A percentile compares a stretch with the other conserved stretches of the same genome.
phyloP scores from a whole-genome alignment of 805 yeast genomes.

The Isabelozyma pseudorhagii region DNA sequence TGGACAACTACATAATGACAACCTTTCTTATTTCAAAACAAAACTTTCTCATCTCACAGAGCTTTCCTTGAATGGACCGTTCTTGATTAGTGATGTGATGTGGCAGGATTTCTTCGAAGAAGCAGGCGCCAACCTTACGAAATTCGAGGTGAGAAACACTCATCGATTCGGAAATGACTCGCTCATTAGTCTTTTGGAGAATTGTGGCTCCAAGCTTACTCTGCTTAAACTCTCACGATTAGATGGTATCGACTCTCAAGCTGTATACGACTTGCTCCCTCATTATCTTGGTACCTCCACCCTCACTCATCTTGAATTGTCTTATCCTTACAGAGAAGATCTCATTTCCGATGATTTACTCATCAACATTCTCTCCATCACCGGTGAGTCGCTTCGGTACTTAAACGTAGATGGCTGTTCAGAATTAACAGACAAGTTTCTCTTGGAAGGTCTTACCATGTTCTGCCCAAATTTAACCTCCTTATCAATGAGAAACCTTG shows the following conservation, averaged over 20 bases:
- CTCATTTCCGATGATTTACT: constrained; percentile 67
- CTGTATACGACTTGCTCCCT: constrained; percentile 62
- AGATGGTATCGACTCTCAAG: constrained; percentile 63
- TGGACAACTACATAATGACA: constrained; percentile 83
- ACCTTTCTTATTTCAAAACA: constrained; percentile 57
- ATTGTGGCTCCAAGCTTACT: constrained; percentile 52
- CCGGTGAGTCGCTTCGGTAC: constrained; percentile 58
- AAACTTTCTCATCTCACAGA: constrained; percentile 55
- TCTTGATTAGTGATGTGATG: constrained; percentile 66
- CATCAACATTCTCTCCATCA: constrained; percentile 53
- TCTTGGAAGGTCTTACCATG: constrained; percentile 54
- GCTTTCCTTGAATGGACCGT: constrained; percentile 83
- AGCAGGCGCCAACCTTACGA: constrained; percentile 51
- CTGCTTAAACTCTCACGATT: constrained; percentile 61
- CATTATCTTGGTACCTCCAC: constrained; percentile 47
- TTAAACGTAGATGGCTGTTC: constrained; percentile 73
- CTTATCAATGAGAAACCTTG: constrained; percentile 57
- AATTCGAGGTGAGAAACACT: constrained; percentile 71
- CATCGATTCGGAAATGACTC: constrained; percentile 76
- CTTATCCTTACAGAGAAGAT: constrained; percentile 65
- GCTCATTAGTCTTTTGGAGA: constrained; percentile 56
- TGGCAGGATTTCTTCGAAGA: constrained; percentile 77
- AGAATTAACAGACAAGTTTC: constrained; percentile 62
- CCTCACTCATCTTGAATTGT: constrained; percentile 58
- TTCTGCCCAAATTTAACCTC: constrained; percentile 56